Evolutionary conservation across 2,329 filamentous ascomycete genomes (phyloP).

Genomic region (Scedosporium minutisporum): DNA sequence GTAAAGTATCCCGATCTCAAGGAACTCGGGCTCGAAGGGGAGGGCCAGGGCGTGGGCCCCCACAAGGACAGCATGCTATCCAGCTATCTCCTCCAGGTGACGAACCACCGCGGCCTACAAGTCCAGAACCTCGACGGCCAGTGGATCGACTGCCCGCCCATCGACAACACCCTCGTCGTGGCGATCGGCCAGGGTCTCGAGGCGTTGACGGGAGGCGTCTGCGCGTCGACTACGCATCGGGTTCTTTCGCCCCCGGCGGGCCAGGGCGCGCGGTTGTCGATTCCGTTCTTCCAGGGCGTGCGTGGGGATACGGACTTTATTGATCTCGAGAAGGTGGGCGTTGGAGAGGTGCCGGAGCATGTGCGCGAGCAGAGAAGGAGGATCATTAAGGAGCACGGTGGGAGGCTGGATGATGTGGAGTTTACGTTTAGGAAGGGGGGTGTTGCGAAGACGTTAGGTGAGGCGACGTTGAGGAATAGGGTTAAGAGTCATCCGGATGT

Average conservation of each 20-base stretch:
- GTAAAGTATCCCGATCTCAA: slow-evolving; percentile 71
- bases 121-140: slow-evolving; percentile 69
- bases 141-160: slow-evolving; percentile 76
- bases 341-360: slow-evolving; percentile 48
- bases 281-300: slow-evolving; percentile 85
- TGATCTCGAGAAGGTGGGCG: slow-evolving; percentile 55
- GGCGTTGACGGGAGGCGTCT: slow-evolving; percentile 74
- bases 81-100: slow-evolving; percentile 73
- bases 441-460: slow-evolving; percentile 59
- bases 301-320: slow-evolving; percentile 71
- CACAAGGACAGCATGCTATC: slow-evolving; percentile 82
- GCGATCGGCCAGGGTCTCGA: slow-evolving; percentile 83
- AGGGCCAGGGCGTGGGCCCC: slow-evolving; percentile 59
- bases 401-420: slow-evolving; percentile 65
- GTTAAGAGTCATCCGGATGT: slow-evolving; percentile 85
- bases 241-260: slow-evolving; percentile 66
- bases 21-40: slow-evolving; percentile 41
- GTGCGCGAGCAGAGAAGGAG: slow-evolving; percentile 52
- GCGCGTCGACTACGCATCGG: slow-evolving; percentile 71
- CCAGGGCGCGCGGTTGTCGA: slow-evolving; percentile 62
- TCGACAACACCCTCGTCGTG: slow-evolving; percentile 70
- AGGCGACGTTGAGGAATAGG: slow-evolving; percentile 75
- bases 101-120: slow-evolving; percentile 65
- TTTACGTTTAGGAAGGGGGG: slow-evolving; percentile 72
- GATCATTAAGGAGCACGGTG: slow-evolving; percentile 47